Conservation (phyloP, 1,284 basidiomycete species). For the Ustilago lituana region DNA sequence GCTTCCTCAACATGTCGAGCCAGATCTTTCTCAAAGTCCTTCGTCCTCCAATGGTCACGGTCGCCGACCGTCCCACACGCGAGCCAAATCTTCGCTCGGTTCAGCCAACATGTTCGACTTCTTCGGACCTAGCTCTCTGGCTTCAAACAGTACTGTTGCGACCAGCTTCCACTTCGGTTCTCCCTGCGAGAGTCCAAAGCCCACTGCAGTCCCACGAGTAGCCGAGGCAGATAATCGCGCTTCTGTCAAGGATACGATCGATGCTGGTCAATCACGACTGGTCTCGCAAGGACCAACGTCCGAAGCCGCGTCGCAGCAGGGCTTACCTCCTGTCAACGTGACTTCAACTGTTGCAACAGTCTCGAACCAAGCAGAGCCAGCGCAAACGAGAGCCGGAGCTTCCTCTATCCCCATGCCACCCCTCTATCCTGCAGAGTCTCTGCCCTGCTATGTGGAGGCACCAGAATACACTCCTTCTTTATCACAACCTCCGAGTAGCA, state of each 20-base stretch:
- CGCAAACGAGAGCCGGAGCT: constrained; percentile 2
- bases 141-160: constrained; percentile 36
- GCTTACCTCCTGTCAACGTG: neutral
- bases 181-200: constrained; percentile 26
- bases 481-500: constrained; percentile 12
- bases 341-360: neutral
- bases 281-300: neutral
- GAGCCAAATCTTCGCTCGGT: constrained; percentile 40
- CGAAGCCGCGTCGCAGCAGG: neutral
- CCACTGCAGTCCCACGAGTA: neutral
- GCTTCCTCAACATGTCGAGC: neutral
- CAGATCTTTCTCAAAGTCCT: neutral
- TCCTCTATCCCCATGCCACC: constrained; percentile 24
- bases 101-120: constrained; percentile 41
- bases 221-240: neutral
- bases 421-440: constrained; percentile 26
- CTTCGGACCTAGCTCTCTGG: constrained; percentile 45
- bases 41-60: neutral
- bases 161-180: constrained; percentile 45
- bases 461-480: constrained; percentile 39
- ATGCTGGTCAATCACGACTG: constrained; percentile 1
- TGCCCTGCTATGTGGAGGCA: constrained; percentile 42
- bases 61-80: constrained; percentile 24
- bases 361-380: neutral
- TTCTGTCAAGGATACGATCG: constrained; percentile 18